Evolutionary conservation across 1,284 basidiomycete genomes (phyloP), one percentile per base, ranked within the genome.

Genomic region (Sanghuangporus weigelae): DNA sequence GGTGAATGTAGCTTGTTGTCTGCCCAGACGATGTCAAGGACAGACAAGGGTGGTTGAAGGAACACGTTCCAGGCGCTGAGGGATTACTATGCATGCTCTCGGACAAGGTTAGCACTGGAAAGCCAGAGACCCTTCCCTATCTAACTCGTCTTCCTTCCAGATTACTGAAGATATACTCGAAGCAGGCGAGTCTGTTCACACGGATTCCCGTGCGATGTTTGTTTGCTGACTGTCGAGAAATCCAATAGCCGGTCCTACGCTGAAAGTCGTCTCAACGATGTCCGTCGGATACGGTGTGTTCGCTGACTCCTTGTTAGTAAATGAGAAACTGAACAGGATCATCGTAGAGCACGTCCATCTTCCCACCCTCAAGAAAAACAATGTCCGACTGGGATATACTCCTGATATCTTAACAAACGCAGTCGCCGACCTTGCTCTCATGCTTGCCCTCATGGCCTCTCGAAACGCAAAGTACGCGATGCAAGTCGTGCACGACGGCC

Each of bases 371-470:
- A 81, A 84, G 21, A 76, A 81, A 67, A 82, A 85, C 14, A 80
- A 82, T 1, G 81, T 98, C 66, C 85, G 83, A 57, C 75, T 98
- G 10, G 96, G 96, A 6, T 94, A 95, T 74, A 98, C 95, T 0
- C 95, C 95, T 0, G 90, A 93, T 63, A 89, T 97, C 3, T 81
- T 97, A 21, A 95, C 91, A 10, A 89, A 92, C 70, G 92, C 95
- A 63, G 94, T 95, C 39, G 95, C 96, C 11, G 96, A 98, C 73
- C 74, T 93, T 10, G 85, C 89, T 0, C 80, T 96, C 53, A 92
- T 96, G 87, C 84, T 99, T 4, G 87, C 89, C 0, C 82, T 99
- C 38, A 97, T 96, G 93, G 92, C 94, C 0, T 84, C 89, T 57
- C 83, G 96, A 23, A 89, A 93, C 55, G 89, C 81, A 1, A 86